Evolutionary conservation across 2,329 filamentous ascomycete genomes (phyloP).

Genomic region (Cytospora chrysosperma): DNA sequence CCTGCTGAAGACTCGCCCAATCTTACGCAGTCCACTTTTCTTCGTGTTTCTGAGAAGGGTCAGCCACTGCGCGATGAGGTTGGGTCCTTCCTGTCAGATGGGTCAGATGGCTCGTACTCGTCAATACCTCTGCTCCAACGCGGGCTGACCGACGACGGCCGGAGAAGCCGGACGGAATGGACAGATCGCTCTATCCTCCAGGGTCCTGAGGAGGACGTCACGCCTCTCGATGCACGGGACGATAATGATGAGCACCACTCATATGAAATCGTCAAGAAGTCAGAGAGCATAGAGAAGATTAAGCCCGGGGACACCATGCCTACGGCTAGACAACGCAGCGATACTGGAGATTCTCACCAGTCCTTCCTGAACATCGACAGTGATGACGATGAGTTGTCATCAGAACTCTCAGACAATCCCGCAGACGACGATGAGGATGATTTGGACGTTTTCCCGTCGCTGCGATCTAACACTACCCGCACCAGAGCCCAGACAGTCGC

Average conservation of each 20-base stretch:
- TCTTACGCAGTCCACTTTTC: constrained; percentile 26
- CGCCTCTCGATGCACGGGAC: constrained; percentile 22
- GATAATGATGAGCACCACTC: constrained; percentile 42
- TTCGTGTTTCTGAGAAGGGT: constrained; percentile 25
- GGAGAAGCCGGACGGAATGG: constrained; percentile 48
- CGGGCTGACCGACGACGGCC: constrained; percentile 54
- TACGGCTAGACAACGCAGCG: constrained; percentile 30
- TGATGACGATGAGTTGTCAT: constrained; percentile 59
- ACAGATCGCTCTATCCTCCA: constrained; percentile 54
- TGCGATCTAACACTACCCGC: constrained; percentile 24
- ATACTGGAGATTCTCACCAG: constrained; percentile 27
- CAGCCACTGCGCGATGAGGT: constrained; percentile 36
- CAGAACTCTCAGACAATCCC: constrained; percentile 58
- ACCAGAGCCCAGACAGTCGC: constrained; percentile 29
- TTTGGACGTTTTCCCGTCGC: constrained; percentile 31
- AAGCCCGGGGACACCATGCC: constrained; percentile 30
- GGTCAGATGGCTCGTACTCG: constrained; percentile 71
- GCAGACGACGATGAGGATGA: constrained; percentile 36
- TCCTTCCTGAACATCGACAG: constrained; percentile 50
- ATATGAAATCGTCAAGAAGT: constrained; percentile 55
- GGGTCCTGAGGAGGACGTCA: constrained; percentile 42
- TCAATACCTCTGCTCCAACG: constrained; percentile 76
- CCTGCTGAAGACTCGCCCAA: constrained; percentile 26
- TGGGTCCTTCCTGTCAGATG: constrained; percentile 54
- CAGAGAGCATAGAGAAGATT: constrained; percentile 50